Evolutionary conservation across 2,329 filamentous ascomycete genomes (phyloP).

Genomic region (Cytospora leucostoma): DNA sequence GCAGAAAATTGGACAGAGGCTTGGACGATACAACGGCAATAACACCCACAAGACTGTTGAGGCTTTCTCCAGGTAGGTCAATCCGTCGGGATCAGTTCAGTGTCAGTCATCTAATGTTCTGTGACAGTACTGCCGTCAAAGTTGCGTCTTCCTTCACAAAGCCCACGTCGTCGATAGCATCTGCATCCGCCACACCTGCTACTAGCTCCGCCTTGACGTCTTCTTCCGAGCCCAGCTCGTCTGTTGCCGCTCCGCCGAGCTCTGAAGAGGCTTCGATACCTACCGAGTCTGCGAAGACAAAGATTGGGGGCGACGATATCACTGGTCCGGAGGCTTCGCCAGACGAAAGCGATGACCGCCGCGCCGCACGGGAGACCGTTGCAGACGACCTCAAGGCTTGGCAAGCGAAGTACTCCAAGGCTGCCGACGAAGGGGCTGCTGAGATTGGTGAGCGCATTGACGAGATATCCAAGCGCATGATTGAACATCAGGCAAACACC

Average conservation of each 20-base stretch:
- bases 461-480: constrained; percentile 57
- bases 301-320: constrained; percentile 37
- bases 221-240: constrained; percentile 28
- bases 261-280: constrained; percentile 31
- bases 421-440: constrained; percentile 75
- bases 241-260: constrained; percentile 28
- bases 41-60: constrained; percentile 37
- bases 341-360: constrained; percentile 55
- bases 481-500: constrained; percentile 64
- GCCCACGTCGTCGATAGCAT: constrained; percentile 33
- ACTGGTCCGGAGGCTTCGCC: constrained; percentile 46
- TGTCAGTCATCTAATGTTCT: background rate
- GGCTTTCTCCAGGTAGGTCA: constrained; percentile 33
- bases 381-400: constrained; percentile 77
- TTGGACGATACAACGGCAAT: constrained; percentile 71
- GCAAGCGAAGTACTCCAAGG: constrained; percentile 85
- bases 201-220: constrained; percentile 17
- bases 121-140: constrained; percentile 34
- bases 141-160: constrained; percentile 43
- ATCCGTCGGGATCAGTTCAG: no score
- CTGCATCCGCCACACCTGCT: constrained; percentile 32
- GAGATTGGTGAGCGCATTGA: constrained; percentile 72
- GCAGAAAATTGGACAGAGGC: constrained; percentile 83
- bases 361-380: constrained; percentile 66
- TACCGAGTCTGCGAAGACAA: constrained; percentile 29